Evolutionary conservation across 164 flowering plant genomes (phyloP).

Genomic region (Taxillus chinensis): DNA sequence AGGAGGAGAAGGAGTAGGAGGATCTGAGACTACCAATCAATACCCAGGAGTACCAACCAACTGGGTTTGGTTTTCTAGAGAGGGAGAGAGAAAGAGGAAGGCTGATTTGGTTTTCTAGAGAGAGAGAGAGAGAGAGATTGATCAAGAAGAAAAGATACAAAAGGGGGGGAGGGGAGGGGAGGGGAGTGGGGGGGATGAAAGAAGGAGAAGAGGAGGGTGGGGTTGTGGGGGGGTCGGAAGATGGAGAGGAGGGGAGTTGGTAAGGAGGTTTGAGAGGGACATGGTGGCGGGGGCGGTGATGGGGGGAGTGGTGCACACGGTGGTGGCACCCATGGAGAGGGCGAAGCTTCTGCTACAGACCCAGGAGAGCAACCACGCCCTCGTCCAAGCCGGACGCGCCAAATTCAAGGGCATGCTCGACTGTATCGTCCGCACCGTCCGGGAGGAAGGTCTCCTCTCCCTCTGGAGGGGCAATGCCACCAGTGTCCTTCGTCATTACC

Average conservation of each 20-base stretch:
- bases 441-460: slow-evolving; percentile 82
- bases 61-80: too few species aligned
- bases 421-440: slow-evolving; percentile 58
- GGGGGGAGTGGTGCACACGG: slow-evolving; percentile 91
- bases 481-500: slow-evolving; percentile 84
- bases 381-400: slow-evolving; percentile 44
- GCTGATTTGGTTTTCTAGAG: too few species aligned
- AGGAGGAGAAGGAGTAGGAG: too few species aligned
- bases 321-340: slow-evolving; percentile 93
- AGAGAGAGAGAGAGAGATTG: too few species aligned
- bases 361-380: slow-evolving; percentile 84
- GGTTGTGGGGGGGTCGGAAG: slow-evolving; percentile 8
- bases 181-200: slow-evolving; percentile 4
- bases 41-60: too few species aligned
- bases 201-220: slow-evolving; percentile 13
- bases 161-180: not conserved
- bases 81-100: too few species aligned
- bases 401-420: slow-evolving; percentile 90
- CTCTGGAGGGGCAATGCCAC: slow-evolving; percentile 97
- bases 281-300: slow-evolving; percentile 80
- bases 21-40: too few species aligned
- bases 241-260: slow-evolving; percentile 17
- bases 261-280: slow-evolving; percentile 57
- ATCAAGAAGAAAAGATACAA: too few species aligned
- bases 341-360: slow-evolving; percentile 89